These are phyloP conservation scores for Silene vulgaris DNA, from an alignment of 179 eudicot genomes.

Conservation along the genomic window DNA sequence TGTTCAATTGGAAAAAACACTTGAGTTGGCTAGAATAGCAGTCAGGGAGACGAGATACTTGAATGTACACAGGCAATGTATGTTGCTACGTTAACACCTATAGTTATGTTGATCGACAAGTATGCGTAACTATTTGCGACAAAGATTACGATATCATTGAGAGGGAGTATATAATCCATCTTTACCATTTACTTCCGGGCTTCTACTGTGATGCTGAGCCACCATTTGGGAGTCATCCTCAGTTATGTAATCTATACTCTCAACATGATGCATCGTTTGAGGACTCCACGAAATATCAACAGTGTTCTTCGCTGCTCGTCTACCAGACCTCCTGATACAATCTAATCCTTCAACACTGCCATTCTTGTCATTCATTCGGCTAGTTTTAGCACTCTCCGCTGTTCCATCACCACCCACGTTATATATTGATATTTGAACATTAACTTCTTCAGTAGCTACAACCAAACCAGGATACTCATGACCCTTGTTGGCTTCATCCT, in stretches of 20 bases:
- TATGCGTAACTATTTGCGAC: neutral
- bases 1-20: neutral
- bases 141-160: neutral
- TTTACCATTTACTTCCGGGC: constrained; percentile 17
- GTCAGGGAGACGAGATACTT: neutral
- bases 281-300: neutral
- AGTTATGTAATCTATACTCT: neutral
- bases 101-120: neutral
- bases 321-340: neutral
- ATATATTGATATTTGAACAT: too few relatives aligned
- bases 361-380: neutral
- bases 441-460: neutral
- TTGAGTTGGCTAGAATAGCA: neutral
- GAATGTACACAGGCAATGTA: neutral
- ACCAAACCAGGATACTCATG: too few relatives aligned
- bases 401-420: neutral
- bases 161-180: neutral
- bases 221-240: neutral
- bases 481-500: too few relatives aligned
- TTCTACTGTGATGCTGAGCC: neutral
- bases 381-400: neutral
- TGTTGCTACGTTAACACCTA: neutral
- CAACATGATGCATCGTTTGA: neutral
- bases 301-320: neutral
- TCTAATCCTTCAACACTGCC: neutral